A percentile compares a stretch with the other conserved stretches of the same genome.
phyloP scores from a whole-genome alignment of 345 rosid genomes.

The Eucalyptus cloeziana region DNA sequence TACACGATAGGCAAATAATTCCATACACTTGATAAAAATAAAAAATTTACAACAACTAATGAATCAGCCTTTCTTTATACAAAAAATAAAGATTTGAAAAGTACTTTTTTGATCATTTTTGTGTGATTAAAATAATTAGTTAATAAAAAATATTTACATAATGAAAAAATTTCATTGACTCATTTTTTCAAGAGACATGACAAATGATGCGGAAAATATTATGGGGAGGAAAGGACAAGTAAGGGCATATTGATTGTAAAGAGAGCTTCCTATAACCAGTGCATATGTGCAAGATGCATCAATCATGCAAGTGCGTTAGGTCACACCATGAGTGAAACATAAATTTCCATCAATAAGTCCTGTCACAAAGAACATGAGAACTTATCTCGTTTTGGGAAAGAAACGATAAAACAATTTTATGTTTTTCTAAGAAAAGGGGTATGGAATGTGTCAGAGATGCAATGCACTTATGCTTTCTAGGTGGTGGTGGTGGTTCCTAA shows the following conservation, averaged over 20 bases:
- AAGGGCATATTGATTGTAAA: not conserved
- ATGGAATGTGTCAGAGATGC: conserved; percentile 64
- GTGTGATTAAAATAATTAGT: not conserved
- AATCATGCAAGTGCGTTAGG: not conserved
- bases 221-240: not conserved
- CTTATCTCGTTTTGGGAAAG: conserved; percentile 29
- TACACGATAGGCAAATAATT: not conserved
- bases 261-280: not conserved
- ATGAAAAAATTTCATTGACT: not conserved
- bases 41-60: not conserved
- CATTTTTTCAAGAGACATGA: rapidly evolving
- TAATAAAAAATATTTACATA: not conserved
- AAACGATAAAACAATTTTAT: not conserved
- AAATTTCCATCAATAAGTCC: conserved; percentile 2
- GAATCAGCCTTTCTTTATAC: not conserved
- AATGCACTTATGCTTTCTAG: conserved; percentile 34
- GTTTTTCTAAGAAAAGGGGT: conserved; percentile 1
- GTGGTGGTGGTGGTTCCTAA: conserved; percentile 1
- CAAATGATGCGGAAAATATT: not conserved
- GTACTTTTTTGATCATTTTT: not conserved
- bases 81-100: not conserved
- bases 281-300: not conserved
- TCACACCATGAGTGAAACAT: not conserved
- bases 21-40: too few relatives aligned
- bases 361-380: conserved; percentile 59